Evolutionary conservation across 2,329 filamentous ascomycete species (phyloP), one percentile per base, ranked within the genome.

Genomic region (Chaetoscypha palmicola): DNA sequence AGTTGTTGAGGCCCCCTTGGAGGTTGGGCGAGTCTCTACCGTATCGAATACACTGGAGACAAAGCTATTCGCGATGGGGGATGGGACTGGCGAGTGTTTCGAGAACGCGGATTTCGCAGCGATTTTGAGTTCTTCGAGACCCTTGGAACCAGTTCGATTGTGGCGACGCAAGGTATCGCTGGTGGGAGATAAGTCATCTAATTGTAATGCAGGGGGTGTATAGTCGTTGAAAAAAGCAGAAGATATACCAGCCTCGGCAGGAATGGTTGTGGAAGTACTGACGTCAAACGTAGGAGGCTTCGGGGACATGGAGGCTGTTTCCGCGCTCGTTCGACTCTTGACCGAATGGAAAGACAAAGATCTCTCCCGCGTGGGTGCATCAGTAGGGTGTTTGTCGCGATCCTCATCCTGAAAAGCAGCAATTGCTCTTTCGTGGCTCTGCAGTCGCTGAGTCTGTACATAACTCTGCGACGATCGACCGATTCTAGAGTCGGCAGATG

Each of bases 151-250:
- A 24, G 38, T 47, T 10, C 17, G 41, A 12, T 35, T 24, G 16
- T 36, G 24, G 8, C 38, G 10, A 16, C 32, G n/a, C 33, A 21
- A 36, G 20, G 38, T 32, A 20, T 38, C 32, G 8, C 39, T 45
- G n/a, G 31, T 33, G 5, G 46, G 43, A 31, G 39, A 38, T n/a
- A 36, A 36, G 32, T 40, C 24, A 17, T 30, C 21, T 14, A 32
- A n/a, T 14, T 43, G 33, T 21, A 52, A 36, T 21, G 43, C 36
- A 17, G 50, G 44, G 11, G 43, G 38, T 16, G 35, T 30, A 33
- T 51, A 44, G 10, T 54, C 47, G 24, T 31, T 42, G 11, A 47
- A 45, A 31, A 51, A 48, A 10, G 42, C 16, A 34, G 38, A 42
- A 12, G 16, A 23, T 9, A 31, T 17, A 14, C 46, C 31, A 7